Percentiles rank a stretch among this genome's conserved stretches.
phyloP scores from a whole-genome alignment of 495 filamentous ascomycete species.

The Aspergillus carlsbadensis region DNA sequence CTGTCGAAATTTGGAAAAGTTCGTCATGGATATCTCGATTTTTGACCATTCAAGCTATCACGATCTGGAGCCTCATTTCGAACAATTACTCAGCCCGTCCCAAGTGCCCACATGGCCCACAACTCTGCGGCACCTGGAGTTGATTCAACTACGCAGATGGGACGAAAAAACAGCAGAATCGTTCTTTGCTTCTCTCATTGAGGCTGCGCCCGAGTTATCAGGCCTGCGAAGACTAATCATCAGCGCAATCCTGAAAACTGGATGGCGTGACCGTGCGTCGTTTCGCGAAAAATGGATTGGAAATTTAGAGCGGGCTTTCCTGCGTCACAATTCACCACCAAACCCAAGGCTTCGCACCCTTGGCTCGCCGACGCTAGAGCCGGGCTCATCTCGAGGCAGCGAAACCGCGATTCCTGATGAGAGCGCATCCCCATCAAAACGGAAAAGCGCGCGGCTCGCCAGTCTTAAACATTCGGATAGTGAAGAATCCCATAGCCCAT shows the following conservation, averaged over 20 bases:
- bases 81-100: conserved; percentile 53
- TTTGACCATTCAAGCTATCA: conserved; percentile 56
- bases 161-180: conserved; percentile 58
- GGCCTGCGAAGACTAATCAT: conserved; percentile 66
- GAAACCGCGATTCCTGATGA: background rate
- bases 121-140: conserved; percentile 64
- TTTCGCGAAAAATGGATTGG: conserved; percentile 73
- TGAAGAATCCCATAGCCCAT: conserved; percentile 13
- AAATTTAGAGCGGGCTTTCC: conserved; percentile 62
- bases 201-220: conserved; percentile 60
- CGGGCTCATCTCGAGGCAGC: background rate
- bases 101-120: conserved; percentile 75
- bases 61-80: conserved; percentile 71
- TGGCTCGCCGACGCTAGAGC: conserved; percentile 12
- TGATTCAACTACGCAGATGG: conserved; percentile 74
- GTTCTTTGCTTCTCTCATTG: conserved; percentile 74
- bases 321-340: conserved; percentile 54
- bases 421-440: conserved; percentile 30
- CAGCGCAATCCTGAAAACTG: conserved; percentile 68
- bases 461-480: conserved; percentile 25
- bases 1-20: conserved; percentile 65
- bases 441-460: conserved; percentile 42
- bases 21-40: conserved; percentile 74
- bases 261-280: conserved; percentile 73
- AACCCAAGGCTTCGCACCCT: conserved; percentile 33